Base-by-base conservation (phyloP, 2,329 filamentous ascomycete species). In the Botrytis squamosa region DNA sequence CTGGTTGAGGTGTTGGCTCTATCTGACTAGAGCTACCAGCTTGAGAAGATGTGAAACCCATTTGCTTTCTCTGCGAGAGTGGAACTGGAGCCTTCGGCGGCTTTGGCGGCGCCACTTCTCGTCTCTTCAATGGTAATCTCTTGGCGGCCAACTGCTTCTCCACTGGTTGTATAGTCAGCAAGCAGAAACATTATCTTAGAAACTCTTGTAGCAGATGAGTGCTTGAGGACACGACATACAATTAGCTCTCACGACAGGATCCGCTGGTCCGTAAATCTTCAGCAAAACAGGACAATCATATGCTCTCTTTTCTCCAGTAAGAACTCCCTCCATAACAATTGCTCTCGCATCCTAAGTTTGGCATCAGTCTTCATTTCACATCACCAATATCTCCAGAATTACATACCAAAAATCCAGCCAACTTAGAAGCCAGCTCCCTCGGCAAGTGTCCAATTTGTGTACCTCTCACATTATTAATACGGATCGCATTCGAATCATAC, bases 371-470 rank as follows among this genome's bases (percentile, higher is more conserved):
- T 3, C 0, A 55, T 60, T 16, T 44, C 25, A 33, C 33, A 36
- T 18, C 9, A 55, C 4, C 2, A 42, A 55, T 7, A 8, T 10
- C 25, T 20, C 10, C 7, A 71, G 75, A 83, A 9, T 46, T 22
- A 78, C 84, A 78, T 81, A 91, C 90, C 80, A 97, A 86, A 80
- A 93, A 94, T 2, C 87, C 88, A 0, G 93, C 90, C 71, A 97
- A 83, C 81, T 92, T 95, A n/a, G 85, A 83, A 0, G 90, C 93
- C 36, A 93, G 80, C 1, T 83, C 85, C 20, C 89, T 85, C 10
- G 92, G 91, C 59, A 97, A 85, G 82, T 97, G 93, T 0, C 94
- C 94, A 77, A 97, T 93, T 79, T 97, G 93, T 12, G 82, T 81
- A 25, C 89, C 88, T 79, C 92, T 87, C 22, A 95, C 92, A 81